Evolutionary conservation across 495 filamentous ascomycete genomes (phyloP).

Genomic region (Penicillium desertorum): DNA sequence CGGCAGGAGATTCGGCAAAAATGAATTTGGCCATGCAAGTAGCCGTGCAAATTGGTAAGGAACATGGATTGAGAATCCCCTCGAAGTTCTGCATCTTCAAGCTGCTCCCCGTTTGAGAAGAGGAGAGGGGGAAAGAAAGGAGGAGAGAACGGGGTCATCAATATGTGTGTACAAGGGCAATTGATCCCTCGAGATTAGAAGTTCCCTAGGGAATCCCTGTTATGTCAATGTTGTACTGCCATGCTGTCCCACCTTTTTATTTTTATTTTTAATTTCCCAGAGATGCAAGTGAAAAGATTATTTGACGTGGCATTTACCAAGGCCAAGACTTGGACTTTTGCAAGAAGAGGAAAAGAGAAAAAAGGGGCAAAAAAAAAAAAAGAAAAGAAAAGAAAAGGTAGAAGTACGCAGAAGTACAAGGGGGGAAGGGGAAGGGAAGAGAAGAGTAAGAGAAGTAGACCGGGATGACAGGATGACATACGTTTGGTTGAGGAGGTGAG

Average conservation of each 20-base stretch:
- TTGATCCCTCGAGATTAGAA: background rate
- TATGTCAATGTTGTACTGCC: background rate
- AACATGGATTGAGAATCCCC: conserved; percentile 24
- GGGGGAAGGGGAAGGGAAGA: no score
- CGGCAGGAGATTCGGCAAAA: conserved; percentile 28
- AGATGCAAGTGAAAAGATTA: conserved; percentile 3
- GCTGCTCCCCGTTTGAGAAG: background rate
- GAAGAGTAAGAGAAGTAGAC: conserved; percentile 1
- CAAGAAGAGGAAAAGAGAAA: background rate
- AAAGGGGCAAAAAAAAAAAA: background rate
- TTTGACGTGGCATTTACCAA: conserved; percentile 3
- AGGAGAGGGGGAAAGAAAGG: background rate
- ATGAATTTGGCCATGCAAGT: conserved; percentile 30
- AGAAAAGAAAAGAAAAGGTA: background rate
- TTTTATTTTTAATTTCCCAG: background rate
- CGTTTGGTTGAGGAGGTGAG: conserved; percentile 32
- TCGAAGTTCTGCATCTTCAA: background rate
- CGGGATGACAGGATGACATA: conserved; percentile 36
- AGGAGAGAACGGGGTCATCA: background rate
- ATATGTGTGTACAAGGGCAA: background rate
- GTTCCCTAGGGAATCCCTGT: background rate
- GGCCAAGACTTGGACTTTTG: no score
- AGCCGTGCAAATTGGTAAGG: conserved; percentile 27
- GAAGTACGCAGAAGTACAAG: background rate
- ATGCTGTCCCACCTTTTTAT: background rate